Conservation (phyloP, 2,329 filamentous ascomycete species). For the Diaporthe destruens region DNA sequence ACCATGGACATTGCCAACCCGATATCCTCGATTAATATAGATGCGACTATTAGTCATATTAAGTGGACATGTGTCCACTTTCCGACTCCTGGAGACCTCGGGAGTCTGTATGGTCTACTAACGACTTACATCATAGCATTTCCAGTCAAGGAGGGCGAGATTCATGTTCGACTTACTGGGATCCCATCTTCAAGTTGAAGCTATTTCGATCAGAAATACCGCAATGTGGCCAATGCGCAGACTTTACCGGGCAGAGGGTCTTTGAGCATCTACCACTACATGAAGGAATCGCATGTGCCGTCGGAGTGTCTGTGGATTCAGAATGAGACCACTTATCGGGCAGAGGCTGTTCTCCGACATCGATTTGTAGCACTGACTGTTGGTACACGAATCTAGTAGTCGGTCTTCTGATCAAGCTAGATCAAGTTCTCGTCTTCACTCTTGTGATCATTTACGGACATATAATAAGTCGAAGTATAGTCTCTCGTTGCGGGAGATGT, state of each 20-base stretch:
- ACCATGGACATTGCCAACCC: neutral
- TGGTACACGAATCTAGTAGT: neutral
- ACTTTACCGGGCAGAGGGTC: neutral
- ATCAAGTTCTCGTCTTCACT: neutral
- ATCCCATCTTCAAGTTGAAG: neutral
- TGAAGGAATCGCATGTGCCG: too few relatives aligned
- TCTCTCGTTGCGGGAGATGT: neutral
- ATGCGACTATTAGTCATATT: too few relatives aligned
- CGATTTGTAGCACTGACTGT: too few relatives aligned
- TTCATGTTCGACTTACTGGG: neutral
- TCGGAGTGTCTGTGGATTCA: too few relatives aligned
- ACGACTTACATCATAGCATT: neutral
- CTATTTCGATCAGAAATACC: neutral
- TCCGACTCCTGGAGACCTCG: neutral
- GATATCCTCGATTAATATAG: neutral
- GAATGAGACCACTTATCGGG: too few relatives aligned
- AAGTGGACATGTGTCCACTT: too few relatives aligned
- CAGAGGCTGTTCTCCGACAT: neutral
- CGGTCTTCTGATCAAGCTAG: neutral
- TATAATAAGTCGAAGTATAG: neutral
- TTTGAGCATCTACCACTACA: too few relatives aligned
- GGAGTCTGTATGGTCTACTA: neutral
- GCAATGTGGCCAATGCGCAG: too few relatives aligned
- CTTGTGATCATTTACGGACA: neutral
- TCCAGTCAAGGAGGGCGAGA: neutral